phyloP scores from a whole-genome alignment of 169 alveolate genomes.

The Cryptosporidium baileyi region DNA sequence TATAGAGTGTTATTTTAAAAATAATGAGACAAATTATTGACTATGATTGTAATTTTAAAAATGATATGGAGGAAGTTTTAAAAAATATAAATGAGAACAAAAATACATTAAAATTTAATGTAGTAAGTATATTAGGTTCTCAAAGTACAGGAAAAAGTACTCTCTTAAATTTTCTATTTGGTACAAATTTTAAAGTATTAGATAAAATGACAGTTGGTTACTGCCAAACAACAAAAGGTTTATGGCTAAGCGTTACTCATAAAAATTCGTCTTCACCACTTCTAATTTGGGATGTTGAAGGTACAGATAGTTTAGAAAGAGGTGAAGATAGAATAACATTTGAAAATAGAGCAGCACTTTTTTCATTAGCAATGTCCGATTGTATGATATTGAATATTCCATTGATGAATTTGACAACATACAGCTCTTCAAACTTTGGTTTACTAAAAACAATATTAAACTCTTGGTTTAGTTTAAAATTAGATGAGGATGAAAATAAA shows the following conservation, averaged over 20 bases:
- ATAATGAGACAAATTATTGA: slow-evolving; percentile 62
- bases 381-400: slow-evolving; percentile 83
- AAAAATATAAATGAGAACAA: slow-evolving; percentile 9
- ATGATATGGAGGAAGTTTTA: slow-evolving; percentile 47
- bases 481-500: slow-evolving; percentile 27
- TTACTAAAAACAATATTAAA: slow-evolving; percentile 83
- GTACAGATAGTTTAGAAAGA: slow-evolving; percentile 88
- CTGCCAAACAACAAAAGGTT: slow-evolving; percentile 89
- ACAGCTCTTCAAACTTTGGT: slow-evolving; percentile 88
- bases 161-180: slow-evolving; percentile 83
- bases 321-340: slow-evolving; percentile 87
- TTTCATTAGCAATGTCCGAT: slow-evolving; percentile 88
- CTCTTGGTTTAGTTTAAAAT: slow-evolving; percentile 57
- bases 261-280: slow-evolving; percentile 64
- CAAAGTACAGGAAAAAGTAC: slow-evolving; percentile 92
- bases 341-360: slow-evolving; percentile 87
- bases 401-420: slow-evolving; percentile 81
- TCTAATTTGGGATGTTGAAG: slow-evolving; percentile 88
- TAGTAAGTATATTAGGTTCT: slow-evolving; percentile 86
- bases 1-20: background rate
- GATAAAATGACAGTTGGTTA: slow-evolving; percentile 84
- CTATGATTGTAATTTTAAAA: slow-evolving; percentile 67
- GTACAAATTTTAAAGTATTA: slow-evolving; percentile 85
- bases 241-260: slow-evolving; percentile 81
- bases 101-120: slow-evolving; percentile 80